These are phyloP conservation scores for Zygoascus meyerae DNA, from an alignment of 1,139 yeast genomes.

Conservation along the genomic window DNA sequence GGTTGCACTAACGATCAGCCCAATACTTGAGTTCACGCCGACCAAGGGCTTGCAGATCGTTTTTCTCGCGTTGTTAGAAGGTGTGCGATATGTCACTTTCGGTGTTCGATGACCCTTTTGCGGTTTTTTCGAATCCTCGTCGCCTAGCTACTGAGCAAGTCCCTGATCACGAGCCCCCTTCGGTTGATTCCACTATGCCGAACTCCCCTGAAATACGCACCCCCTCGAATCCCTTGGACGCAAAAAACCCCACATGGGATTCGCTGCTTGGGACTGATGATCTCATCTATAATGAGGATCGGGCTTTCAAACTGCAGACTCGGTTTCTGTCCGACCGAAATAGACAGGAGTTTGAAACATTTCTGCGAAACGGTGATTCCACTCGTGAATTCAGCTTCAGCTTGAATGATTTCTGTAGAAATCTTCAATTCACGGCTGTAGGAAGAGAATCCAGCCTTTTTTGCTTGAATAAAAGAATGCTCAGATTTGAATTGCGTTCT, in stretches of 20 bases:
- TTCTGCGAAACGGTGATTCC: neutral
- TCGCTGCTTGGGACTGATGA: constrained; percentile 9
- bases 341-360: constrained; percentile 8
- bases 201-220: neutral
- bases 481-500: constrained; percentile 15
- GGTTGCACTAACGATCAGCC: no score
- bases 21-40: no score
- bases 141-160: neutral
- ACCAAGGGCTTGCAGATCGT: no score
- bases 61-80: no score
- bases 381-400: neutral
- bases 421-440: constrained; percentile 17
- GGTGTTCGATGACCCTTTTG: neutral
- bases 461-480: constrained; percentile 14
- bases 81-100: no score
- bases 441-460: constrained; percentile 22
- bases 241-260: constrained; percentile 18
- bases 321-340: constrained; percentile 11
- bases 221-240: neutral
- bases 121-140: neutral
- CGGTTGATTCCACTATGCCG: neutral
- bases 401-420: constrained; percentile 13
- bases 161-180: neutral
- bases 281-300: constrained; percentile 1
- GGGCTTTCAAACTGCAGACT: constrained; percentile 6